Evolutionary conservation across 1,284 basidiomycete species (phyloP), one percentile per base, ranked within the genome.

Genomic region (Schizopora paradoxa): DNA sequence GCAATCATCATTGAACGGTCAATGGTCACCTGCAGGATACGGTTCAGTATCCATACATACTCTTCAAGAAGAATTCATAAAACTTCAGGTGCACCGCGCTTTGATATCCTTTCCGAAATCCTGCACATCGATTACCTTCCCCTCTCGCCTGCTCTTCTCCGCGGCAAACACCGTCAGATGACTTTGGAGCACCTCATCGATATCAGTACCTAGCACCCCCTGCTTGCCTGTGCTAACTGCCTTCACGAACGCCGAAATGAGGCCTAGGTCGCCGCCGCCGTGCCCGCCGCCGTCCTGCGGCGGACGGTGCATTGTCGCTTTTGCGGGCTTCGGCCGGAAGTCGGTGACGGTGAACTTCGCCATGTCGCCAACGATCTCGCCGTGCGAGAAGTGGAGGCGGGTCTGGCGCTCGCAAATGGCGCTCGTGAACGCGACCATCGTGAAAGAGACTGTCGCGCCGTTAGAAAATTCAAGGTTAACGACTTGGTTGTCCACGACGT

Each of bases 361-460:
- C 86, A 89, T 89, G 62, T 92, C 77, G 14, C 90, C 90, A 16
- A 91, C 70, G 48, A 92, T 80, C 64, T 92, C 89, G 11, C 88
- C 88, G 49, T 86, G 74, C 1, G 81, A 81, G 55, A 90, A 90
- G 61, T 91, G 86, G 58, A 91, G 67, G 19, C 85, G 74, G 2
- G 84, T 83, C 58, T 86, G 79, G 22, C 88, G 81, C 22, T 82
- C 72, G 60, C 88, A 90, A 43, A 89, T 75, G 33, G 76, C 66
- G 31, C 73, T 68, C 0, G 82, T 84, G 56, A 75, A 84, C 1
- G 86, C 86, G 42, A 87, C 74, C 86, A 91, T 90, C 14, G 87
- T 90, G 62, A 91, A 86, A 0, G 82, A 85, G 2, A 76, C 85
- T 0, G 88, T 91, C 16, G 76, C 70, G 16, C 86, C 86, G 41